Conservation (phyloP, 257 asterid species). For the Solanum corneliomulleri region DNA sequence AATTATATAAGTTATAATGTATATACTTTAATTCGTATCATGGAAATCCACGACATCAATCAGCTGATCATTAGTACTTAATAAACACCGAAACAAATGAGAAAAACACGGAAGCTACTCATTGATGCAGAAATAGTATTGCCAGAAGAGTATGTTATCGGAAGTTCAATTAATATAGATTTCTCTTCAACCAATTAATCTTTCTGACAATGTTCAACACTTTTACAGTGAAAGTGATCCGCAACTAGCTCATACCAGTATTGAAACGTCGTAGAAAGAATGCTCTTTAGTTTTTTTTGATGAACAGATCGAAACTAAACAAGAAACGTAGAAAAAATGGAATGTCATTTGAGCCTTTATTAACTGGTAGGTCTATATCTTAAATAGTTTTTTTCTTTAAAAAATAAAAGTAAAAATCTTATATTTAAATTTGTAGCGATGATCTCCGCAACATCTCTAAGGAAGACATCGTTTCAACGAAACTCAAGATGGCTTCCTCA, state of each 20-base stretch:
- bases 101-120: conserved; percentile 36
- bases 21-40: background rate
- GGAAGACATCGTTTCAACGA: background rate
- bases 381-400: background rate
- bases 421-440: background rate
- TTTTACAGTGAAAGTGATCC: conserved; percentile 27
- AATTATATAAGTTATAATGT: too few relatives aligned
- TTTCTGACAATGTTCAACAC: background rate
- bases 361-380: conserved; percentile 35
- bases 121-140: conserved; percentile 36
- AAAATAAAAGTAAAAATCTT: too few relatives aligned
- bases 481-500: background rate
- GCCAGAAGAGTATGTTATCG: conserved; percentile 29
- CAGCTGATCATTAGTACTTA: conserved; percentile 31
- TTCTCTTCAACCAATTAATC: background rate
- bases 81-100: conserved; percentile 17
- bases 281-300: background rate
- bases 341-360: conserved; percentile 27
- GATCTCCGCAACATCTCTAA: background rate
- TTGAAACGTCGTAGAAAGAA: background rate
- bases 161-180: background rate
- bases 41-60: conserved; percentile 18
- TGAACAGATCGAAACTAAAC: conserved; percentile 27
- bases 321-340: conserved; percentile 28
- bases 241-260: background rate